These are phyloP conservation scores for Neospora caninum DNA, from an alignment of 169 alveolate genomes.

Conservation along the genomic window DNA sequence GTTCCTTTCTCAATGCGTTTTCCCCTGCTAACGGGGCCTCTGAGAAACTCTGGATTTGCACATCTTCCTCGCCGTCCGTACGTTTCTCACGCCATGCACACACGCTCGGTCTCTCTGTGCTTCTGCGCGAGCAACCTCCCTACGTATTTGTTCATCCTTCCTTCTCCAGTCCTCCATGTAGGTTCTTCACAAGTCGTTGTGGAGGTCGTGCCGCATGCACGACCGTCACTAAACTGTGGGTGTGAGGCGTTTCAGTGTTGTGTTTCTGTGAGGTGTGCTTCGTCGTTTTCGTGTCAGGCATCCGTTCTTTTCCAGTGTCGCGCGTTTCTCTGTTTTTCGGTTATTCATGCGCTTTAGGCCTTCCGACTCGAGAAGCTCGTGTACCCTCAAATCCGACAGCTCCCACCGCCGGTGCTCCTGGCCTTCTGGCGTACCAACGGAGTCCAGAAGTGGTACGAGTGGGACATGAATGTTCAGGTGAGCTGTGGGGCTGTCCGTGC, in stretches of 20 bases:
- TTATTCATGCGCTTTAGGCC: constrained; percentile 37
- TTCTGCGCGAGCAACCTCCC: too few species aligned
- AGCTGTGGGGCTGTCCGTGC: neutral
- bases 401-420: constrained; percentile 57
- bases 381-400: constrained; percentile 25
- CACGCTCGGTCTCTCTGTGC: too few species aligned
- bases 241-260: too few species aligned
- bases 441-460: constrained; percentile 50
- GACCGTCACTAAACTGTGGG: too few species aligned
- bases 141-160: too few species aligned
- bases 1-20: neutral
- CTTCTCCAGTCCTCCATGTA: too few species aligned
- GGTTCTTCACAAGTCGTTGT: too few species aligned
- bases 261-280: too few species aligned
- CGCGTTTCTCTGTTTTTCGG: neutral
- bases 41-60: neutral
- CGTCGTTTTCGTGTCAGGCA: neutral
- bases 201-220: too few species aligned
- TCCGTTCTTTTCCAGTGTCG: neutral
- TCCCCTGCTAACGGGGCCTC: neutral
- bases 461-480: constrained; percentile 60
- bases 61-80: neutral
- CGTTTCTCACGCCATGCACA: too few species aligned
- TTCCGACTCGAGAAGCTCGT: constrained; percentile 47
- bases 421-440: constrained; percentile 58